These are phyloP conservation scores for Hyaloscypha finlandica DNA, from an alignment of 495 filamentous ascomycete genomes.

Conservation along the genomic window DNA sequence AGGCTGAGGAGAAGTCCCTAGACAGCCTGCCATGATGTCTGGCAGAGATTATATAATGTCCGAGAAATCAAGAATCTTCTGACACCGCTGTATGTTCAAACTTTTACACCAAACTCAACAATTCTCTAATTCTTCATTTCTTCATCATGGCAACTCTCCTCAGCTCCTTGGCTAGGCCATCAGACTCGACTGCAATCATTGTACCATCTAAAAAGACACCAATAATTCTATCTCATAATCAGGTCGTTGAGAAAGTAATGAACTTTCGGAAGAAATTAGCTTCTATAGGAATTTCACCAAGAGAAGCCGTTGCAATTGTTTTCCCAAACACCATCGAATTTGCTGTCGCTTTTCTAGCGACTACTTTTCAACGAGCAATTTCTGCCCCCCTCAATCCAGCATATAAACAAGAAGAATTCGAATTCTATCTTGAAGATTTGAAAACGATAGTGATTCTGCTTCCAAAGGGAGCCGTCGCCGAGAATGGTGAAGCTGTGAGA, in stretches of 20 bases:
- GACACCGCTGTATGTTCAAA: too few relatives aligned
- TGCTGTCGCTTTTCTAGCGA: constrained; percentile 74
- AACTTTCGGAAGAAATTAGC: constrained; percentile 71
- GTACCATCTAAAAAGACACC: constrained; percentile 59
- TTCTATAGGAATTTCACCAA: constrained; percentile 60
- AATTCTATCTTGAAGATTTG: constrained; percentile 84
- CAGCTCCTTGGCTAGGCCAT: neutral
- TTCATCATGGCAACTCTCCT: constrained; percentile 9
- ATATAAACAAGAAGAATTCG: constrained; percentile 82
- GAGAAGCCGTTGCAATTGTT: constrained; percentile 69
- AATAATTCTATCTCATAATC: constrained; percentile 60
- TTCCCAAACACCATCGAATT: constrained; percentile 80
- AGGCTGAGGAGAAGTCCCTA: too few relatives aligned
- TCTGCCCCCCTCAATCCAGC: constrained; percentile 77
- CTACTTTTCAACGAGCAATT: constrained; percentile 72
- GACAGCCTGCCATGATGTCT: too few relatives aligned
- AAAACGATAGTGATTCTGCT: constrained; percentile 70
- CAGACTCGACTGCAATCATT: constrained; percentile 54
- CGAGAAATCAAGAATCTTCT: too few relatives aligned
- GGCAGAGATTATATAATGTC: too few relatives aligned
- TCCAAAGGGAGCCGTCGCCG: constrained; percentile 61
- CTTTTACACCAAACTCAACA: too few relatives aligned
- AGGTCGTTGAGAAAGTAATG: constrained; percentile 58
- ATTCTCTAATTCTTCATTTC: too few relatives aligned
- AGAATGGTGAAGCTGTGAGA: constrained; percentile 63